Evolutionary conservation across 805 yeast species (phyloP).

Genomic region (Metschnikowia arizonensis): DNA sequence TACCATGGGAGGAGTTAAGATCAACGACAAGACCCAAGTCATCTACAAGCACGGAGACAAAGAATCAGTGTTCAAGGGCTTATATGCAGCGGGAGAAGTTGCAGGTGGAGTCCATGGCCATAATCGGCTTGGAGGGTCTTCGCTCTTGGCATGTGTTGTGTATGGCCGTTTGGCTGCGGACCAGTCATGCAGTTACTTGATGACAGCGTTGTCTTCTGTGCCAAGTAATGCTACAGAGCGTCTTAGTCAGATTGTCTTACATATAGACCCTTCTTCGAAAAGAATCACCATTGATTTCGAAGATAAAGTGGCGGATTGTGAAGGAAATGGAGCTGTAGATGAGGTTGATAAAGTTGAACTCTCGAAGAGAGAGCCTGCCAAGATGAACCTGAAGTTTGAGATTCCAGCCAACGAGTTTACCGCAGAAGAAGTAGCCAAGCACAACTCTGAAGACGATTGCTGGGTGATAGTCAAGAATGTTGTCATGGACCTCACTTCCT

Average conservation of each 20-base stretch:
- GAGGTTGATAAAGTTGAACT: neutral
- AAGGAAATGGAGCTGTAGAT: neutral
- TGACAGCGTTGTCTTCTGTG: constrained; percentile 9
- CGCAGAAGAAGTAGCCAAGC: constrained; percentile 44
- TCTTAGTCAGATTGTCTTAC: constrained; percentile 17
- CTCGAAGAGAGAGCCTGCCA: neutral
- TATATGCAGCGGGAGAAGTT: constrained; percentile 43
- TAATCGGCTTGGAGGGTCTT: constrained; percentile 42
- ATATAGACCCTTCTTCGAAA: constrained; percentile 30
- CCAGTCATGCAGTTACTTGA: constrained; percentile 32
- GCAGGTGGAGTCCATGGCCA: constrained; percentile 47
- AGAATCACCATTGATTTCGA: constrained; percentile 34
- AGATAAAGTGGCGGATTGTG: constrained; percentile 3
- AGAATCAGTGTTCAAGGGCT: constrained; percentile 29
- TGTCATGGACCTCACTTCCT: constrained; percentile 45
- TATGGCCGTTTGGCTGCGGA: constrained; percentile 44
- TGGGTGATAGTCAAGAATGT: constrained; percentile 54
- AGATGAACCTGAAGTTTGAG: constrained; percentile 21
- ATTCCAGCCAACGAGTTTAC: constrained; percentile 49
- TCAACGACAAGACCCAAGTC: constrained; percentile 43
- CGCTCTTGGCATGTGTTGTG: constrained; percentile 43
- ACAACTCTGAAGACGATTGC: constrained; percentile 44
- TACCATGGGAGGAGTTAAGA: constrained; percentile 68
- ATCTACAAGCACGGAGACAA: constrained; percentile 26
- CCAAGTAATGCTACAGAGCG: constrained; percentile 10